Base-by-base conservation (phyloP, 805 yeast genomes). In the Candida xyloterini region DNA sequence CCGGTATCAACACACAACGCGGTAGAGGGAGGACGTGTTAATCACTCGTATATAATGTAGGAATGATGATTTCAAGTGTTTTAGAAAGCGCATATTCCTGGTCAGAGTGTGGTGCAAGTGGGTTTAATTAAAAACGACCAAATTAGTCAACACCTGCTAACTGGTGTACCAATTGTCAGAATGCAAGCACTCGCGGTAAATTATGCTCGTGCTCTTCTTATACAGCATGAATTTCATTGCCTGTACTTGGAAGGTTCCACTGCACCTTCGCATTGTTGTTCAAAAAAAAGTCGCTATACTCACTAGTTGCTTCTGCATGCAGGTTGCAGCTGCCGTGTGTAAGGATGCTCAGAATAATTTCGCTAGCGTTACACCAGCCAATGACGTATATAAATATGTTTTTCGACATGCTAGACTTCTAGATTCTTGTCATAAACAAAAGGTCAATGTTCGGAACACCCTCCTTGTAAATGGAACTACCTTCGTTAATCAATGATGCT, bases 251-350 rank as follows among this genome's bases (percentile, higher is more conserved):
- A 28, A 13, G 9, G 13, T 28, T 28, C 31, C 35, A 20, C 24
- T 26, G 29, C 30, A 16, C 18, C 18, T 14, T 18, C 6, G 15
- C 16, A 29, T 26, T 24, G 32, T n/a, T 53, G 49, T 27, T 52
- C 56, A 21, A 21, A 43, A 42, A 21, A 37, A 54, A 22, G 25
- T 42, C n/a, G 31, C 40, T 4, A 15, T 21, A 10, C 56, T 56
- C 11, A 28, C 38, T 8, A 15, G 13, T 21, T 30, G 33, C 33
- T 10, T n/a, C 27, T 15, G 15, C 22, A 10, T 30, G 35, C 35
- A 33, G 29, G 8, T 11, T 24, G 35, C 39, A 24, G 28, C 35
- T 15, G 28, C 21, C 21, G n/a, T 16, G 37, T 27, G 13, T 23
- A 34, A 15, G 15, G 30, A 23, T 36, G 25, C 30, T 16, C 15